Evolutionary conservation across 1,139 yeast species (phyloP), one percentile per base, ranked within the genome.

Genomic region (Kodamaea suecica): DNA sequence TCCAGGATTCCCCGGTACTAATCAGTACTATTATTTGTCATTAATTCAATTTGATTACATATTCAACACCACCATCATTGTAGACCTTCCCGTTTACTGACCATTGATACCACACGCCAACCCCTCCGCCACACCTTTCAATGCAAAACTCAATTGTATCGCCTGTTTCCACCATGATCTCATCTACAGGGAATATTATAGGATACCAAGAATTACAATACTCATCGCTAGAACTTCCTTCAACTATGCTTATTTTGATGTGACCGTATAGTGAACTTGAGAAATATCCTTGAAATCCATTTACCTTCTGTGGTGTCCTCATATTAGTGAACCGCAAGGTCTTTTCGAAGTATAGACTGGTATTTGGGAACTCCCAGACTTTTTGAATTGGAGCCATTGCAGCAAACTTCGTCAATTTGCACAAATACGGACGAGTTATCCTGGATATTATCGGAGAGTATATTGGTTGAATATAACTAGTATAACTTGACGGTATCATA

Each of bases 211-310:
- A 80, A 23, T 62, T 65, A 29, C 67, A 49, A 44, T 50, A 44
- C 41, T 66, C 52, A 3, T 33, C 31, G 4, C 28, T n/a, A 3
- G 27, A 19, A 5, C 35, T 38, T 4, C 46, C 41, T n/a, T 20
- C 30, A 11, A 29, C 28, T 4, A 40, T 50, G 21, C 50, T 38
- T 5, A 88, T 60, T 14, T 56, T 59, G 23, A 81, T 63, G 33
- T 76, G 79, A 1, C 72, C 75, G 53, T 78, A 84, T 11, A 88
- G 65, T 1, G 59, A 70, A 1, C 94, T 79, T n/a, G 70, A 69
- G 51, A 90, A 88, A 50, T 67, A 79, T 0, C 96, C 97, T 5
- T 80, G 66, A 29, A 90, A 57, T 0, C 92, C 95, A 53, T 86
- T 90, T 5, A 85, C 48, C 3, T 34, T 35, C 4, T 15, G 5